Base-by-base conservation (phyloP, 306 rosid species). In the Comarum palustre region DNA sequence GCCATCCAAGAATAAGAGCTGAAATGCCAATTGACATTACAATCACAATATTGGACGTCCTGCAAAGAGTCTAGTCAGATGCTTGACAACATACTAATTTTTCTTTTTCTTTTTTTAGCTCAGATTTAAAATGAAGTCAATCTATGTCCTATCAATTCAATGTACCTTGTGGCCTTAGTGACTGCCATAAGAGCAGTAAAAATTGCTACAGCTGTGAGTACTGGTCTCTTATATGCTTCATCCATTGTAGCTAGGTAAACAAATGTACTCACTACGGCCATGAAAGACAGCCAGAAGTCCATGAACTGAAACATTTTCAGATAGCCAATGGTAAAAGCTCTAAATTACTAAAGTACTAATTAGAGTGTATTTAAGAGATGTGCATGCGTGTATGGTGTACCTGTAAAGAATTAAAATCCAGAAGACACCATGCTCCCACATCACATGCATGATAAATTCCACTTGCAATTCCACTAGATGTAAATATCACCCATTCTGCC, bases 211-310 rank as follows among this genome's bases (percentile, higher is more conserved):
- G 79, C 88, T 15, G 99, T 84, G 87, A 85, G 96, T 76, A 95
- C 85, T 31, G 90, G 90, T 77, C 99, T 82, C 90, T 95, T 90
- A 68, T 73, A 32, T 60, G 52, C 90, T 85, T 95, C 97, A 3
- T 81, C 85, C 22, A 91, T 82, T 29, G 95, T 84, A 68, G 96
- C 86, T 14, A 95, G 83, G 83, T 87, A 91, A 73, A 95, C 84
- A 19, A 86, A 91, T 63, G 99, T 95, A 87, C 96, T 91, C 77
- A 90, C 84, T 75, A 91, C 90, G 29, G 99, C 99, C 99, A 95
- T 84, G 88, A 95, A 95, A 79, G 97, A 95, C 66, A 95, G 93
- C 99, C 99, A 95, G 77, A 95, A 88, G 84, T 95, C 99, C 96
- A 95, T 77, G 84, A 95, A 90, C 99, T 95, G 90, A 85, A 86